Conservation (phyloP, 2,329 filamentous ascomycete species). For the Cladophialophora psammophila region DNA sequence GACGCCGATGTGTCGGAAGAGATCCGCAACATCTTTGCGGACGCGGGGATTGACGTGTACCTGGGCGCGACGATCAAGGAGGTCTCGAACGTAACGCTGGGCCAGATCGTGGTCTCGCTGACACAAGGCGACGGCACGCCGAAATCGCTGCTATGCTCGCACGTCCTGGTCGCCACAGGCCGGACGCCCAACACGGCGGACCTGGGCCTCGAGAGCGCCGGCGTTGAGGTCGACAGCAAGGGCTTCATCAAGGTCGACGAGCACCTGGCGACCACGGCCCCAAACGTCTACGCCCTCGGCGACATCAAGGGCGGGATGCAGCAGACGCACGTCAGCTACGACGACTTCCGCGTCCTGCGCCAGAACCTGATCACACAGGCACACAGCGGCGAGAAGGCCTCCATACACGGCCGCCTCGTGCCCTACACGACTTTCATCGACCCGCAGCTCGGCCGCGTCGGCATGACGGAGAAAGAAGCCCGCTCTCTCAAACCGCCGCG, state of each 20-base stretch:
- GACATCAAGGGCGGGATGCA: slow-evolving; percentile 62
- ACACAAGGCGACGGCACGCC: slow-evolving; percentile 37
- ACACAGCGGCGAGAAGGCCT: slow-evolving; percentile 34
- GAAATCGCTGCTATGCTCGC: slow-evolving; percentile 48
- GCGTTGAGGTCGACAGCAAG: slow-evolving; percentile 50
- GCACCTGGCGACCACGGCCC: slow-evolving; percentile 54
- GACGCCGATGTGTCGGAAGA: slow-evolving; percentile 58
- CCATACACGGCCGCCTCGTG: slow-evolving; percentile 47
- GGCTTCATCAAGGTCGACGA: slow-evolving; percentile 57
- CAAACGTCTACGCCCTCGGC: slow-evolving; percentile 58
- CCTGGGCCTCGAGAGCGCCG: slow-evolving; percentile 53
- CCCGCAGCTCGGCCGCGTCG: slow-evolving; percentile 62
- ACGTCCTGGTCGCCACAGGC: slow-evolving; percentile 60
- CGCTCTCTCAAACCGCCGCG: slow-evolving; percentile 22
- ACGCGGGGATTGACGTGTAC: slow-evolving; percentile 57
- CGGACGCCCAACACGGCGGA: slow-evolving; percentile 59
- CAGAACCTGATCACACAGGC: slow-evolving; percentile 52
- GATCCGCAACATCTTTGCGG: slow-evolving; percentile 53
- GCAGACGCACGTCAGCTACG: slow-evolving; percentile 65
- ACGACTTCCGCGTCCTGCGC: slow-evolving; percentile 62
- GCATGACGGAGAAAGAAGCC: slow-evolving; percentile 55
- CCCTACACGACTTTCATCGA: slow-evolving; percentile 63
- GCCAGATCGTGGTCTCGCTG: slow-evolving; percentile 38
- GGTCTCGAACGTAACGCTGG: slow-evolving; percentile 40
- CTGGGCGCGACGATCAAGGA: slow-evolving; percentile 46